Evolutionary conservation across 2,329 filamentous ascomycete species (phyloP).

Genomic region (Trichophyton mentagrophytes): DNA sequence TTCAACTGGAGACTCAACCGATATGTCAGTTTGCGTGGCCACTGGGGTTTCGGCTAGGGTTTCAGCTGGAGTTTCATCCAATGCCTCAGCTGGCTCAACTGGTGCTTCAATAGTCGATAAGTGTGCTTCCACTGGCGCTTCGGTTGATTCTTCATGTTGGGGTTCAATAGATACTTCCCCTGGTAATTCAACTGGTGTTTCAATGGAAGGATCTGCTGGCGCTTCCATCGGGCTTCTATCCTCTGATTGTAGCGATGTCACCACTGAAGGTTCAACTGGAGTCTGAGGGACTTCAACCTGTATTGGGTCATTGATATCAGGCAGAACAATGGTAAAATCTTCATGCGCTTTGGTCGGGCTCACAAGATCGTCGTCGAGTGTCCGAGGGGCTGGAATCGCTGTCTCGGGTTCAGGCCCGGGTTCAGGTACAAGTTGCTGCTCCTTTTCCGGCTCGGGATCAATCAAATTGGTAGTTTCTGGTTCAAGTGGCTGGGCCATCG

Average conservation of each 20-base stretch:
- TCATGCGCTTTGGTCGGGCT: slow-evolving; percentile 6
- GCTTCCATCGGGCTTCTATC: background rate
- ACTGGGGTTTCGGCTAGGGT: background rate
- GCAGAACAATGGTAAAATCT: background rate
- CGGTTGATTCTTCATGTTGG: background rate
- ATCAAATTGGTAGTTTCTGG: background rate
- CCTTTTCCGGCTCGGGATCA: background rate
- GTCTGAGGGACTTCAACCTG: background rate
- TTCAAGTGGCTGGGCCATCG: slow-evolving; percentile 13
- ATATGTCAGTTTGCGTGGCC: background rate
- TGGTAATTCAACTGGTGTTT: background rate
- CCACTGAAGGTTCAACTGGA: background rate
- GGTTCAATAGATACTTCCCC: background rate
- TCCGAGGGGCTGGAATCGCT: background rate
- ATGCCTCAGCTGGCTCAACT: background rate
- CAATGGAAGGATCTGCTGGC: background rate
- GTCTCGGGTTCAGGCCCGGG: background rate
- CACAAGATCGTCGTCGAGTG: background rate
- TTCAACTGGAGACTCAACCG: background rate
- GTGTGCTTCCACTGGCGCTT: background rate
- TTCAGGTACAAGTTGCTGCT: too few relatives aligned
- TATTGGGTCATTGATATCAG: background rate
- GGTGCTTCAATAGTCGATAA: background rate
- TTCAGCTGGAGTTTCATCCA: background rate
- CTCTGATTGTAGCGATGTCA: background rate